A percentile compares a stretch with the other conserved stretches of the same genome.
Conservation (phyloP, 257 asterid genomes). For the Thymus quinquecostatus region DNA sequence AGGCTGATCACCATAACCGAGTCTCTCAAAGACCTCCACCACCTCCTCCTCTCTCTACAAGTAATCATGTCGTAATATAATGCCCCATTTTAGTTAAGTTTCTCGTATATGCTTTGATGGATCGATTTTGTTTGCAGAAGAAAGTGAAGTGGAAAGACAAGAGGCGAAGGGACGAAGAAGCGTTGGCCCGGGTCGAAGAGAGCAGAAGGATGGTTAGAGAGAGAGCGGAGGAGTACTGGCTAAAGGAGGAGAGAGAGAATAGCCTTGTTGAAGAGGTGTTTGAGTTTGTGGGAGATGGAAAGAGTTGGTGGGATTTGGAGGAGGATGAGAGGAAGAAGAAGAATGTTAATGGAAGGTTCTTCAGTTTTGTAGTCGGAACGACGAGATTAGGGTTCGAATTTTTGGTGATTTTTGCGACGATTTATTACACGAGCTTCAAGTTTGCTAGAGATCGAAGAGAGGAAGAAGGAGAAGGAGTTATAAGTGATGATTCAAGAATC, state of each 20-base stretch:
- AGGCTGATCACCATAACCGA: constrained; percentile 47
- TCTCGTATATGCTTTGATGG: no score
- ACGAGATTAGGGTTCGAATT: constrained; percentile 46
- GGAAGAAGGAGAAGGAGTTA: not conserved
- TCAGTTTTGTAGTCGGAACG: constrained; percentile 23
- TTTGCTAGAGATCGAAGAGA: constrained; percentile 27
- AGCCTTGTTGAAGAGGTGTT: constrained; percentile 44
- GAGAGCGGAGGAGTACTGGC: constrained; percentile 30
- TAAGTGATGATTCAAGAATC: constrained; percentile 15
- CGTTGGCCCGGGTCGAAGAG: constrained; percentile 44
- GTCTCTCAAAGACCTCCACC: constrained; percentile 52
- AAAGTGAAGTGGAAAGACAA: constrained; percentile 31
- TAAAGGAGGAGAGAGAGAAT: constrained; percentile 30
- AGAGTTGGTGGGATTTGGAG: constrained; percentile 26
- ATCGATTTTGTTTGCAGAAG: constrained; percentile 44
- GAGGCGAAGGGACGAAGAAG: constrained; percentile 40
- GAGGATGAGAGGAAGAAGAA: constrained; percentile 25
- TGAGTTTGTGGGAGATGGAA: constrained; percentile 40
- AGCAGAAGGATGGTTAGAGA: constrained; percentile 46
- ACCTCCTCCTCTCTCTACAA: constrained; percentile 47
- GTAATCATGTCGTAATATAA: constrained; percentile 21
- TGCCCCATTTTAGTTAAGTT: no score
- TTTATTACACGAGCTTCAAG: constrained; percentile 34
- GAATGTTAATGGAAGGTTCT: constrained; percentile 18
- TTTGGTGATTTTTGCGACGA: constrained; percentile 38